These are phyloP conservation scores for Blastomyces gilchristii DNA, from an alignment of 2,329 filamentous ascomycete species.

Conservation along the genomic window DNA sequence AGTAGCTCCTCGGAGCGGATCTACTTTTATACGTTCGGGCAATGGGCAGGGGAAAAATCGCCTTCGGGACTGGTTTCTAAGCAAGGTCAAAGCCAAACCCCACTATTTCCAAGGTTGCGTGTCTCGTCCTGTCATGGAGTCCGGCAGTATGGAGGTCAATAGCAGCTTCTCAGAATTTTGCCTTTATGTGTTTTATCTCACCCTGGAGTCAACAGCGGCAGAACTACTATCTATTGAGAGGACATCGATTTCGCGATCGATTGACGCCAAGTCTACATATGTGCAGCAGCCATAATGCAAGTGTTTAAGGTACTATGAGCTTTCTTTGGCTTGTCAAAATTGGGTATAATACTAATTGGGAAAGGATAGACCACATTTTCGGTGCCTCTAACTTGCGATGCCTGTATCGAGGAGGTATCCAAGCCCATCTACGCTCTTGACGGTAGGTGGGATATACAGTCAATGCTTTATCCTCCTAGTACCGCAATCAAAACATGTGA, in stretches of 20 bases:
- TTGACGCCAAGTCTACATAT: not conserved
- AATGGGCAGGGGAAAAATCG: not conserved
- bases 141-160: not conserved
- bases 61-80: constrained; percentile 20
- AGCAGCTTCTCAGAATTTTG: not conserved
- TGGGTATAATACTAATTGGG: constrained; percentile 5
- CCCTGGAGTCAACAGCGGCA: not conserved
- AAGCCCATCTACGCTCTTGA: constrained; percentile 63
- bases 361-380: constrained; percentile 71
- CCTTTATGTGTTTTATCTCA: not conserved
- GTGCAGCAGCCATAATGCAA: constrained; percentile 33
- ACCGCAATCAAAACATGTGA: not conserved
- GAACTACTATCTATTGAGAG: not conserved
- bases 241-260: not conserved
- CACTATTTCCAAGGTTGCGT: constrained; percentile 15
- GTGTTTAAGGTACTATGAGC: constrained; percentile 34
- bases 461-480: not conserved
- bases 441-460: constrained; percentile 36
- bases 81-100: constrained; percentile 19
- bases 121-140: not conserved
- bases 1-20: not conserved
- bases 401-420: constrained; percentile 79
- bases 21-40: not conserved
- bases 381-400: constrained; percentile 83
- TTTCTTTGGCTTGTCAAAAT: not conserved